Base-by-base conservation (phyloP, 108 stramenopile genomes). In the Cyclotella cryptica region DNA sequence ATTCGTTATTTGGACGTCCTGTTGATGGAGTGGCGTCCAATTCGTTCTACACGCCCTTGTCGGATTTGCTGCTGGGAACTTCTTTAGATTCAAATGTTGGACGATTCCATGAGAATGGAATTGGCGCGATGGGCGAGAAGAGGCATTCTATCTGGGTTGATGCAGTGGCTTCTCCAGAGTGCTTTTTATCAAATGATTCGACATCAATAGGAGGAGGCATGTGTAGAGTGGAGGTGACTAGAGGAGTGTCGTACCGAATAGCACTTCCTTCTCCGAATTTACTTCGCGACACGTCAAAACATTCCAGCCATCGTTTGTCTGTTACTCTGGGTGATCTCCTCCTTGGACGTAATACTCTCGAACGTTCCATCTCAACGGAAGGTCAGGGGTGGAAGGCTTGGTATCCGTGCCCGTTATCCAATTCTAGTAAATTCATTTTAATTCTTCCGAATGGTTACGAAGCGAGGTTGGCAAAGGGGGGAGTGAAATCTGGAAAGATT, bases 351-450 rank as follows among this genome's bases (percentile, higher is more conserved):
- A 19, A 68, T 73, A 55, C 66, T 9, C 29, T 80, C 17, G 66
- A 57, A 42, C 65, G 49, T 43, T 40, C 59, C 21, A 52, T 63
- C 21, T 44, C 77, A 17, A 19, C 43, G 35, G 52, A 82, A 29
- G 43, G 59, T 7, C 63, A 80, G 43, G 74, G 62, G 43, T 66
- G 62, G 74, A 81, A 71, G 54, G 81, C 74, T 58, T 82, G 81
- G 81, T 67, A 82, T 59, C 81, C 81, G 15, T 82, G 81, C 28
- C 74, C 74, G 47, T 47, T 82, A 42, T 82, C 81, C n/a, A 74
- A 82, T 66, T 82, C 81, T 40, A 82, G 81, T 60, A 71, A 45
- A 60, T 42, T 82, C 28, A 24, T 62, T 29, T 43, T 82, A 59
- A 52, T 66, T 41, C 26, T 71, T 14, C 81, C 81, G 41, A 60